Evolutionary conservation across 768 basidiomycete genomes (phyloP), one percentile per base, ranked within the genome.

Genomic region (Xanthoconium stramineum): DNA sequence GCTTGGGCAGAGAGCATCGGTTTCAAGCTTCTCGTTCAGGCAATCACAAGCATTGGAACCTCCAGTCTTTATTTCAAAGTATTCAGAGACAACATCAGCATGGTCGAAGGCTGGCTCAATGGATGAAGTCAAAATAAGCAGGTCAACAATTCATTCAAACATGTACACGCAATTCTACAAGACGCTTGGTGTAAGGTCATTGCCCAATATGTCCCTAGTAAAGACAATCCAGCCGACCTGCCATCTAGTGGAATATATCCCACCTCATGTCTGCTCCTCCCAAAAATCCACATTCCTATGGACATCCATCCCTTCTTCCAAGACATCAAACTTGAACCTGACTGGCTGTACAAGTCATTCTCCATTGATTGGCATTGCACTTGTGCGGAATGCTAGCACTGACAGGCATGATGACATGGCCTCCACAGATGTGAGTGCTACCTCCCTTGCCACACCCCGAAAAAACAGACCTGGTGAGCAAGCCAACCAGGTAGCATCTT

Each of bases 1-100:
- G 65, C 64, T 0, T 82, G 80, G 79, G 78, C 67, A 0, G 60
- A 68, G 37, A 67, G 62, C 1, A 11, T 67, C 5, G 17, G 42
- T 0, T 39, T 58, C 3, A 8, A 53, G 5, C 20, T 53, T 4
- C 47, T 53, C 17, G 0, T 63, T 2, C 17, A 20, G 0, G 3
- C 48, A 10, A 32, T 67, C 5, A 5, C 24, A 2, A 0, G 29
- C n/a, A 6, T 54, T 1, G 9, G 14, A 0, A 1, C 17, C 2
- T 3, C 10, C 32, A 17, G 3, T 2, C 1, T 19, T 3, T 44
- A 54, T 28, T 12, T 67, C 37, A 28, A 48, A 6, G 40, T 57
- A 24, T 52, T 55, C 24, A 20, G 63, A 0, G 55, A 65, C 59
- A 66, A 66, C 56, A 35, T 14, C 9, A 33, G 33, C 3, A 33